These are phyloP conservation scores for Silene uniflora DNA, from an alignment of 148 eudicot species.

Conservation along the genomic window DNA sequence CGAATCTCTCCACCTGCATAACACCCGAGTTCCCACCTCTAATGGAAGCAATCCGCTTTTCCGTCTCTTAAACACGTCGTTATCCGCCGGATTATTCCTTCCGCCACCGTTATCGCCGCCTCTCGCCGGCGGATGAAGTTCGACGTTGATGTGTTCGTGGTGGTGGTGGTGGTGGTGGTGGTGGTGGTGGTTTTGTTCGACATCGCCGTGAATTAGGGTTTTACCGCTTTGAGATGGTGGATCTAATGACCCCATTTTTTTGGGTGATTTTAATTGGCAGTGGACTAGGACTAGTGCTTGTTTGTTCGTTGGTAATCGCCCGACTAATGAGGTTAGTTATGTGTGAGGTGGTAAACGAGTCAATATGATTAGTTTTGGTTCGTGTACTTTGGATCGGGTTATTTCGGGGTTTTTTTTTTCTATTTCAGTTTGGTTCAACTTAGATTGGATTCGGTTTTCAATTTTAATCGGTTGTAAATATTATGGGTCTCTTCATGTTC, in stretches of 20 bases:
- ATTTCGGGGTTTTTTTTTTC: no score
- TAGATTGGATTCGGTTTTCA: no score
- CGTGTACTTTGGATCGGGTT: no score
- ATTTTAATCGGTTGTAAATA: no score
- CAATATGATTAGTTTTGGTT: no score
- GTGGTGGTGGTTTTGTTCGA: conserved; percentile 30
- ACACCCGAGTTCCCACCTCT: conserved; percentile 77
- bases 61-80: conserved; percentile 35
- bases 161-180: conserved; percentile 24
- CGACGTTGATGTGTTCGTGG: conserved; percentile 14
- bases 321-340: no score
- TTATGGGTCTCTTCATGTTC: no score
- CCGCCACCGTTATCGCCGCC: conserved; percentile 17
- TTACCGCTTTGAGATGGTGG: conserved; percentile 49
- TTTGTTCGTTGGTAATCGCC: no score
- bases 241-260: conserved; percentile 66
- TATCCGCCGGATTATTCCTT: conserved; percentile 29
- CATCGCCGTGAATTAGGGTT: conserved; percentile 29
- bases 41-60: conserved; percentile 44
- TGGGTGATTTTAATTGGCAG: no score
- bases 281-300: no score
- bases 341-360: no score
- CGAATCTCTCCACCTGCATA: conserved; percentile 84
- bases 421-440: no score
- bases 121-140: conserved; percentile 8